Percentiles rank a stretch among this genome's conserved stretches.
These are phyloP conservation scores for Nakazawaea siamensis DNA, from an alignment of 805 yeast species.

Conservation along the genomic window DNA sequence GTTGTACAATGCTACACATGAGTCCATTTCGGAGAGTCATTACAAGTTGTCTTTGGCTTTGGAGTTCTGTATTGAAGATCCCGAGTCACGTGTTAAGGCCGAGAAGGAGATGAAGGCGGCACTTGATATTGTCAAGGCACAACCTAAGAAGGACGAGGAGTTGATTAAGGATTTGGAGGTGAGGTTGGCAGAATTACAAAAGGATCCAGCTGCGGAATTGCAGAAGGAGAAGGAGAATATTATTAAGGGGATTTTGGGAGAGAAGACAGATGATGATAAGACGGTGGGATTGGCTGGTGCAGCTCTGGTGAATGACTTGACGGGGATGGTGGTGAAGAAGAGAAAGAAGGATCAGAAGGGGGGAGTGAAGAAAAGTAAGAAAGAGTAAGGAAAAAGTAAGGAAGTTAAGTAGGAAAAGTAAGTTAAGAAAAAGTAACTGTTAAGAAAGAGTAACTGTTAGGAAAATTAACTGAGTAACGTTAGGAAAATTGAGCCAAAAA, in stretches of 20 bases:
- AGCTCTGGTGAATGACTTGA: conserved; percentile 47
- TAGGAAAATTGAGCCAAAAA: too few relatives aligned
- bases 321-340: conserved; percentile 56
- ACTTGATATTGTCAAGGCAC: conserved; percentile 34
- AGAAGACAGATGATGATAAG: conserved; percentile 20
- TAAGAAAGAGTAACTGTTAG: too few relatives aligned
- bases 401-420: too few relatives aligned
- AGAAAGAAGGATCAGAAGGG: too few relatives aligned
- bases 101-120: conserved; percentile 30
- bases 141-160: conserved; percentile 30
- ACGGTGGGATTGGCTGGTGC: conserved; percentile 15
- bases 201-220: conserved; percentile 40
- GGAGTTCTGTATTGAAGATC: conserved; percentile 59
- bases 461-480: too few relatives aligned
- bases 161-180: conserved; percentile 48
- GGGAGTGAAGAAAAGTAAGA: too few relatives aligned
- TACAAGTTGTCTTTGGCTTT: conserved; percentile 73
- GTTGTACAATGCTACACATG: conserved; percentile 42
- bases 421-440: too few relatives aligned
- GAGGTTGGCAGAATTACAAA: conserved; percentile 45
- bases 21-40: conserved; percentile 68
- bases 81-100: conserved; percentile 46
- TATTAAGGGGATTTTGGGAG: conserved; percentile 50
- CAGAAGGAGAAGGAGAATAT: conserved; percentile 44
- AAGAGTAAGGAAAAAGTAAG: too few relatives aligned